Evolutionary conservation across 371 early-diverging fungal genomes (phyloP).

Genomic region (Circinella umbellata): DNA sequence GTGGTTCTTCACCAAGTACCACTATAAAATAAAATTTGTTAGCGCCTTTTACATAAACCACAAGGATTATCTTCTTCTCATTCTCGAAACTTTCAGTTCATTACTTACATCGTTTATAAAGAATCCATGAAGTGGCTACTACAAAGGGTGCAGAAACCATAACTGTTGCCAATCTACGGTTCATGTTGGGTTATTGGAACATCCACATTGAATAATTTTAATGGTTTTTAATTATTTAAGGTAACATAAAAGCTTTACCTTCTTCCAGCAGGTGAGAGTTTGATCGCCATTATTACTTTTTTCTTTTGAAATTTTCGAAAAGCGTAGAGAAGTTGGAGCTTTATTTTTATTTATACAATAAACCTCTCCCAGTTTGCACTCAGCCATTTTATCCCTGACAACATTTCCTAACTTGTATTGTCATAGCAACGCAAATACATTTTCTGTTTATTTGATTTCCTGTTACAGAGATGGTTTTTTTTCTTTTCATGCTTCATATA

Average conservation of each 20-base stretch:
- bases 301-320: not conserved
- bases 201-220: no score
- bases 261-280: conserved; percentile 18
- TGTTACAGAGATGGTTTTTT: no score
- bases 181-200: not conserved
- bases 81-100: no score
- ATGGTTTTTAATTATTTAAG: no score
- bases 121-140: conserved; percentile 47
- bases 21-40: conserved; percentile 20
- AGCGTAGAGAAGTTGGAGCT: not conserved
- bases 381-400: not conserved
- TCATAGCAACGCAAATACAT: no score
- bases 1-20: conserved; percentile 47
- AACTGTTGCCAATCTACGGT: conserved; percentile 42
- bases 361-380: not conserved
- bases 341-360: not conserved
- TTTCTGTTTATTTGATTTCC: no score
- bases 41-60: no score
- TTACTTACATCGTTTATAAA: conserved; percentile 49
- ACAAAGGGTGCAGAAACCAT: conserved; percentile 52
- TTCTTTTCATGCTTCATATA: no score
- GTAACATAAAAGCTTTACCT: not conserved
- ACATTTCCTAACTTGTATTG: not conserved
- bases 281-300: conserved; percentile 8
- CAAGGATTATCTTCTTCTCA: no score